These are phyloP conservation scores for Penicillium griseofulvum DNA, from an alignment of 2,329 filamentous ascomycete species.

Conservation along the genomic window DNA sequence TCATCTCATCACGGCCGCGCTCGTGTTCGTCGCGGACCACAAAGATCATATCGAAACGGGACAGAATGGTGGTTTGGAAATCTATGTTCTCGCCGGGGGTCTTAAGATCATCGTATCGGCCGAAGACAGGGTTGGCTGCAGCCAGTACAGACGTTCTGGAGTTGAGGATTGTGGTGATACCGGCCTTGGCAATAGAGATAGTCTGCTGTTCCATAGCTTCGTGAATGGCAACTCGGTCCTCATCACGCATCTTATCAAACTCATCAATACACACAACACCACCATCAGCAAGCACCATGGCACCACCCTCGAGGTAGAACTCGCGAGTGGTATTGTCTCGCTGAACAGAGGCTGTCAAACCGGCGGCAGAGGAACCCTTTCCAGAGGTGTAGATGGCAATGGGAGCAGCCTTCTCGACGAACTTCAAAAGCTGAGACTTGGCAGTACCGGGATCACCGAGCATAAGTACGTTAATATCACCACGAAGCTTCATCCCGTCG, in stretches of 20 bases:
- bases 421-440: conserved; percentile 95
- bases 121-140: conserved; percentile 95
- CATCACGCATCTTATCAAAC: conserved; percentile 99
- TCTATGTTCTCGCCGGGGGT: conserved; percentile 98
- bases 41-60: conserved; percentile 99
- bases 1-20: conserved; percentile 81
- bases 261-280: conserved; percentile 98
- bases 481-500: conserved; percentile 95
- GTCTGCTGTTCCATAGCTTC: conserved; percentile 99
- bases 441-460: conserved; percentile 97
- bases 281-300: conserved; percentile 96
- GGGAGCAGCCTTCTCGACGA: conserved; percentile 92
- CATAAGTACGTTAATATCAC: conserved; percentile 95
- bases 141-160: conserved; percentile 92
- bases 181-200: conserved; percentile 97
- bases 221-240: conserved; percentile 96
- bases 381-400: conserved; percentile 99
- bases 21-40: conserved; percentile 96
- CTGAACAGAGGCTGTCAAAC: conserved; percentile 95
- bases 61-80: conserved; percentile 97
- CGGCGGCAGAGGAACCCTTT: conserved; percentile 94
- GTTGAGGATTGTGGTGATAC: conserved; percentile 97
- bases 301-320: conserved; percentile 96
- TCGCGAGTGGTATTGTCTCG: conserved; percentile 87
- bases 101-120: conserved; percentile 96